Conservation (phyloP, 176 grass and related monocot genomes). For the Lolium rigidum region DNA sequence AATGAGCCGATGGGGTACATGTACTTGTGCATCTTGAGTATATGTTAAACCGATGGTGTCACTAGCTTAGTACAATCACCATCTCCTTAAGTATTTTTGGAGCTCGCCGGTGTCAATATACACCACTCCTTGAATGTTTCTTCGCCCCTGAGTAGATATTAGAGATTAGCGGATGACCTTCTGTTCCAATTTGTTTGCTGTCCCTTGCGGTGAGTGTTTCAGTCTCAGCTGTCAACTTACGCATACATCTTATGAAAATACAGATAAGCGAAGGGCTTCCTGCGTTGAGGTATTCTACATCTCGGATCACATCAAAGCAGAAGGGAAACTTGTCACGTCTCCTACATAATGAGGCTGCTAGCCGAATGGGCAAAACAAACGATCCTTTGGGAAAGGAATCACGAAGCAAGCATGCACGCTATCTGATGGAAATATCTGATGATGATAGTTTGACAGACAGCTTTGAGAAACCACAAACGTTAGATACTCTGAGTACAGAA, state of each 20-base stretch:
- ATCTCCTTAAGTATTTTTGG: too few relatives aligned
- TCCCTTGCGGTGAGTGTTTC: neutral
- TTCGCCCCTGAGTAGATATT: too few relatives aligned
- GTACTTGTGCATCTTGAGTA: too few relatives aligned
- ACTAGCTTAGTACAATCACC: too few relatives aligned
- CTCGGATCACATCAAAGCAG: constrained; percentile 53
- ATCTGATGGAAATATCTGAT: constrained; percentile 47
- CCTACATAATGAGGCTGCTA: constrained; percentile 39
- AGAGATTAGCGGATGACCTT: neutral
- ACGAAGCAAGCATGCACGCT: constrained; percentile 40
- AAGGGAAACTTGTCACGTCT: constrained; percentile 46
- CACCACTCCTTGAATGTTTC: neutral
- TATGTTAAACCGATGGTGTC: too few relatives aligned
- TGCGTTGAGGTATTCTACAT: constrained; percentile 36
- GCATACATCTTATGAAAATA: constrained; percentile 28
- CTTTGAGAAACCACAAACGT: constrained; percentile 26
- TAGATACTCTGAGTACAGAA: constrained; percentile 23
- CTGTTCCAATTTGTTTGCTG: constrained; percentile 1
- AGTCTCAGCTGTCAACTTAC: constrained; percentile 36
- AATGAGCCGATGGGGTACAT: too few relatives aligned
- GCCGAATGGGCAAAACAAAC: constrained; percentile 39
- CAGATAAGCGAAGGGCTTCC: constrained; percentile 43
- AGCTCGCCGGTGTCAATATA: too few relatives aligned
- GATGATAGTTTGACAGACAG: constrained; percentile 32
- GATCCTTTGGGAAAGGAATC: constrained; percentile 45